Evolutionary conservation across 2,329 filamentous ascomycete genomes (phyloP), one percentile per base, ranked within the genome.

Genomic region (Cladosporium sp.): DNA sequence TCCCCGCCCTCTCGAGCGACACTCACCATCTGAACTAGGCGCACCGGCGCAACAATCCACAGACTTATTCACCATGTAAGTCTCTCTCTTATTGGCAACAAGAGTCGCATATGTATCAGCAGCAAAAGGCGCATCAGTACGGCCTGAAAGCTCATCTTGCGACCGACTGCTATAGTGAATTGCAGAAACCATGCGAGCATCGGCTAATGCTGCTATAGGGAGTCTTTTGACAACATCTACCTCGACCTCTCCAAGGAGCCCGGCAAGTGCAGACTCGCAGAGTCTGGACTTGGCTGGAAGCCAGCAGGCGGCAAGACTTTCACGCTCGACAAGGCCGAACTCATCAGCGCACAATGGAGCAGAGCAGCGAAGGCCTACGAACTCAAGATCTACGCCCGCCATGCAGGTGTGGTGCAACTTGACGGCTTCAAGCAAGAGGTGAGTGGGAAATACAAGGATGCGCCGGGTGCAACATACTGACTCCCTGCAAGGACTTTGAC

Each of bases 181-280:
- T n/a, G n/a, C n/a, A n/a, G n/a, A 27, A 5, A 5, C 22, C 5
- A 27, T 4, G 22, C 22, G 22, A 27, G 22, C 22, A 9, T 9
- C 6, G 36, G 45, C 51, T 57, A 42, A 57, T 43, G 18, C 15
- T 18, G 17, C 18, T 30, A 19, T 40, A 84, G 80, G 80, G 93
- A 99, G 82, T 93, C 86, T 67, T 99, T 99, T 73, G 92, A 97
- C 68, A 90, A 89, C 73, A 96, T 97, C 74, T 91, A 93, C 73
- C 83, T 99, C 63, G 92, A 99, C 70, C 82, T 99, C 54, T 96
- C 91, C 63, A 93, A 90, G 71, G 86, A 93, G 71, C 81, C 84
- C 53, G 93, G 93, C 60, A 93, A 92, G 74, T 96, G 91, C 75
- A 85, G 93, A 67, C 91, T 99, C 65, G 91, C 92, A 56, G 92